phyloP scores from a whole-genome alignment of 495 filamentous ascomycete species.

The Annulohypoxylon maeteangense region DNA sequence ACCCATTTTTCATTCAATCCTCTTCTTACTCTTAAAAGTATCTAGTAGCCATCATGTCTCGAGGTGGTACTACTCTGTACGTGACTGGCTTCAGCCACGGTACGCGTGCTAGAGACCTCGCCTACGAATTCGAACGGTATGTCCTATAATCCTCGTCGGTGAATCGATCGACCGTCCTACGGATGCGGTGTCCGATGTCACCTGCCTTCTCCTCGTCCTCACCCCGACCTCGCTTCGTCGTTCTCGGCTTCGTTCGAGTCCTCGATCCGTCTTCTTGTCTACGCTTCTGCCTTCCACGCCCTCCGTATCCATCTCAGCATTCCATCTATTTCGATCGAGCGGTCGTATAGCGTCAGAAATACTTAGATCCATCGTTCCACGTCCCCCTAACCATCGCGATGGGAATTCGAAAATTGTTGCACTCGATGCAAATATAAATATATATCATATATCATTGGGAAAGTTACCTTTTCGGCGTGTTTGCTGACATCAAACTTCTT shows the following conservation, averaged over 20 bases:
- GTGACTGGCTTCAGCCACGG: slow-evolving; percentile 97
- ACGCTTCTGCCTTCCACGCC: slow-evolving; percentile 54
- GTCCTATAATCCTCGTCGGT: slow-evolving; percentile 62
- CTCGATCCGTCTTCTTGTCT: slow-evolving; percentile 53
- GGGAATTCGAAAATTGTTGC: slow-evolving; percentile 44
- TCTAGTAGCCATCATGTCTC: slow-evolving; percentile 75
- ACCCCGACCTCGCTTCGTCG: slow-evolving; percentile 48
- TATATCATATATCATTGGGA: slow-evolving; percentile 34
- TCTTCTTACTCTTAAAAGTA: slow-evolving; percentile 33
- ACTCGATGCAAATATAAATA: slow-evolving; percentile 36
- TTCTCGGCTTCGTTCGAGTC: slow-evolving; percentile 52
- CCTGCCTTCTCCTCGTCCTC: slow-evolving; percentile 48
- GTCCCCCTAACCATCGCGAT: slow-evolving; percentile 51
- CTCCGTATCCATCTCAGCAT: slow-evolving; percentile 54
- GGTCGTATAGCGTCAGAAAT: slow-evolving; percentile 58
- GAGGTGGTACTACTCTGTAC: slow-evolving; percentile 93
- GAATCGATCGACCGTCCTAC: slow-evolving; percentile 50
- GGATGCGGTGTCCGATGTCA: slow-evolving; percentile 51
- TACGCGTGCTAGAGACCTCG: slow-evolving; percentile 98
- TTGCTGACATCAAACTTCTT: slow-evolving; percentile 54
- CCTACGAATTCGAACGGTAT: slow-evolving; percentile 93
- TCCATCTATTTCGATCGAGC: slow-evolving; percentile 62
- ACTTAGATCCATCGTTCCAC: slow-evolving; percentile 49
- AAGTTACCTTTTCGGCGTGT: slow-evolving; percentile 46
- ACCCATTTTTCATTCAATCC: slow-evolving; percentile 31